Base-by-base conservation (phyloP, 2,329 filamentous ascomycete species). In the Escovopsis sp. region DNA sequence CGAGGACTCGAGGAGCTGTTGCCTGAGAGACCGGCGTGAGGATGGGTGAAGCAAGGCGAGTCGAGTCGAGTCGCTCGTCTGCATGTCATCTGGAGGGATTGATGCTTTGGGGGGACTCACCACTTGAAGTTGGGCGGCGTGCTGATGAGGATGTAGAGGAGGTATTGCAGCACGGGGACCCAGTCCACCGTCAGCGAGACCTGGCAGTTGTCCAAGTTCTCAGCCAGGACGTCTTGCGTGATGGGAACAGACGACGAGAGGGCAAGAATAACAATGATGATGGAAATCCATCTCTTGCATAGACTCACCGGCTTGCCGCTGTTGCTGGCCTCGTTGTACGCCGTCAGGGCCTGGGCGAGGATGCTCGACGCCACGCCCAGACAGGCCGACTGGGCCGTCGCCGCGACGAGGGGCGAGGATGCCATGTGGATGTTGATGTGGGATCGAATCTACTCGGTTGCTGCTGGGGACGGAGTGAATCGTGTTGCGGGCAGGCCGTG, bases 111-210 rank as follows among this genome's bases (percentile, higher is more conserved):
- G 36, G 33, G 32, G n/a, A 59, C 64, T 51, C 59, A 77, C 87
- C 86, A 94, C 53, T 85, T 57, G 56, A 86, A 85, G 62, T 95
- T 95, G 37, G 83, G 83, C 3, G 87, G 86, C 35, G 80, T 82
- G 59, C 72, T 80, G 45, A 94, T 56, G 32, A 84, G 56, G 49
- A 80, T 75, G 66, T 81, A 94, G 42, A 85, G 55, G 41, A 84
- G 64, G 61, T 93, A 94, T 57, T 87, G 83, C 51, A 87, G 64
- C 36, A 94, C 69, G 4, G 82, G 76, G 5, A 72, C 62, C 61
- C 72, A 70, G 60, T 87, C 75, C 51, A 93, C 65, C 23, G 65
- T 59, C 41, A 84, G 70, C 10, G 75, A 61, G 41, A 62, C 66
- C 79, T 85, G 15, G 15, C 15, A 15, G 15, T 15, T 15, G 15